These are phyloP conservation scores for Yamadazyma spencermartinsiae DNA, from an alignment of 1,139 yeast genomes.

Conservation along the genomic window DNA sequence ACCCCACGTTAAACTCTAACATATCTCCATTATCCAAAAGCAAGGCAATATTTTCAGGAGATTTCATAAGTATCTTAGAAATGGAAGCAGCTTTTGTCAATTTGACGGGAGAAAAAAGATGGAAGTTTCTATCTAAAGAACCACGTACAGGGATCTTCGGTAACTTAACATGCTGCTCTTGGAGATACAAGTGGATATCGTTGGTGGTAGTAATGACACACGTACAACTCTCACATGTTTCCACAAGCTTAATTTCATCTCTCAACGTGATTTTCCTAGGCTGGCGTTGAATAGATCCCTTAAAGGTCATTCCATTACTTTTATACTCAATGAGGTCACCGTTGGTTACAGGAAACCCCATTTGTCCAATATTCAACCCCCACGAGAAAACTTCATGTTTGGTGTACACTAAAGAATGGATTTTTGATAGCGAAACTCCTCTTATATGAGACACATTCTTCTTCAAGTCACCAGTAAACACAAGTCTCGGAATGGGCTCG, in stretches of 20 bases:
- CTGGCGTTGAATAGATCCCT: slow-evolving; percentile 34
- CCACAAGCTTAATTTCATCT: slow-evolving; percentile 55
- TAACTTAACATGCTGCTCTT: slow-evolving; percentile 55
- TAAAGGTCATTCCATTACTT: slow-evolving; percentile 26
- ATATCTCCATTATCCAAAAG: slow-evolving; percentile 56
- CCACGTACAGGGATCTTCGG: slow-evolving; percentile 40
- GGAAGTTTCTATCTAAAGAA: slow-evolving; percentile 45
- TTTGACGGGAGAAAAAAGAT: slow-evolving; percentile 51
- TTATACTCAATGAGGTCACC: slow-evolving; percentile 22
- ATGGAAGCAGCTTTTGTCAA: slow-evolving; percentile 43
- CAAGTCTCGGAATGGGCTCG: slow-evolving; percentile 49
- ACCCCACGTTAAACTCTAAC: slow-evolving; percentile 34
- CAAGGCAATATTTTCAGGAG: slow-evolving; percentile 39
- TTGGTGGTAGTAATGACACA: slow-evolving; percentile 59
- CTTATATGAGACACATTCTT: slow-evolving; percentile 26
- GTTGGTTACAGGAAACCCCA: slow-evolving; percentile 51
- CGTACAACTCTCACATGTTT: slow-evolving; percentile 73
- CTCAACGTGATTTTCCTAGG: slow-evolving; percentile 50
- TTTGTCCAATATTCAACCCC: slow-evolving; percentile 88
- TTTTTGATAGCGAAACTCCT: slow-evolving; percentile 68
- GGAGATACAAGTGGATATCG: slow-evolving; percentile 63
- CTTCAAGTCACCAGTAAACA: slow-evolving; percentile 48
- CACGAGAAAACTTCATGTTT: slow-evolving; percentile 57
- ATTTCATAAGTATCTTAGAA: slow-evolving; percentile 34
- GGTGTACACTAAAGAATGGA: slow-evolving; percentile 69